Conservation (phyloP, 352 stramenopile species). For the Blastocystis sp. region DNA sequence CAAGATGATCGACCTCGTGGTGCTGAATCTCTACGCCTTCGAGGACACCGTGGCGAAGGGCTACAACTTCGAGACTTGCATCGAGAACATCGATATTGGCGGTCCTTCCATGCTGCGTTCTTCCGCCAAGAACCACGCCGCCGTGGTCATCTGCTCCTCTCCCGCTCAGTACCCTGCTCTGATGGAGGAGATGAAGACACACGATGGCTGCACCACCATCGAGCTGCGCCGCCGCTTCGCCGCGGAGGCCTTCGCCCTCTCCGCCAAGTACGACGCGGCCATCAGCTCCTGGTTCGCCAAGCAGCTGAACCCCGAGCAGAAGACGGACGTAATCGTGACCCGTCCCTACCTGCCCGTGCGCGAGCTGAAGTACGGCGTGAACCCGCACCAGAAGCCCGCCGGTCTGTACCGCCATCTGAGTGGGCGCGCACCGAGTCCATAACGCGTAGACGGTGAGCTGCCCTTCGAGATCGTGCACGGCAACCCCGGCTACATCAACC, state of each 20-base stretch:
- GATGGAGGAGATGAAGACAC: constrained; percentile 81
- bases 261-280: constrained; percentile 87
- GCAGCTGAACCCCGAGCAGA: constrained; percentile 78
- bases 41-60: constrained; percentile 88
- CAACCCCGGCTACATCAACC: constrained; percentile 97
- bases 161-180: constrained; percentile 90
- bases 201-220: constrained; percentile 77
- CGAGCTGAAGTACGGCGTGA: constrained; percentile 91
- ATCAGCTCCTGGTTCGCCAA: constrained; percentile 93
- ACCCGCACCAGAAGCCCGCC: constrained; percentile 96
- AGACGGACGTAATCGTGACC: constrained; percentile 77
- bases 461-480: constrained; percentile 80
- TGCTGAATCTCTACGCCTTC: constrained; percentile 99
- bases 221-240: constrained; percentile 76
- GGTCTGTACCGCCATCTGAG: constrained; percentile 74
- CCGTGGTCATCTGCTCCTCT: constrained; percentile 92
- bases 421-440: constrained; percentile 77
- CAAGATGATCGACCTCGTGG: constrained; percentile 93
- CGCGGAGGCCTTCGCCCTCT: constrained; percentile 79
- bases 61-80: constrained; percentile 92
- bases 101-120: constrained; percentile 96
- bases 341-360: constrained; percentile 91
- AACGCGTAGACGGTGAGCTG: constrained; percentile 74
- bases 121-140: constrained; percentile 95
- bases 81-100: constrained; percentile 99